Evolutionary conservation across 192 early-diverging fungal species (phyloP).

Genomic region (Backusella luteola): DNA sequence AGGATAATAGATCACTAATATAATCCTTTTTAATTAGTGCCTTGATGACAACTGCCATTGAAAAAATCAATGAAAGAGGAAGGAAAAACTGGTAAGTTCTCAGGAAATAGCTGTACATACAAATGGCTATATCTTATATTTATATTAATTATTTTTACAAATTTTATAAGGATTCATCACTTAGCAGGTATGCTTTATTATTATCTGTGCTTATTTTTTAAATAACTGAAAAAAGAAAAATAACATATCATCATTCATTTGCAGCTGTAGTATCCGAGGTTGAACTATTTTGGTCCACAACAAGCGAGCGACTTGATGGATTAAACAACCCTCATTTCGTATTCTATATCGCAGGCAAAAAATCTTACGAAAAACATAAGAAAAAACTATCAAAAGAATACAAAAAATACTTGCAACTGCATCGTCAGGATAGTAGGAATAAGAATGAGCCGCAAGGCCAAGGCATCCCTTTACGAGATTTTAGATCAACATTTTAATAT

Average conservation of each 20-base stretch:
- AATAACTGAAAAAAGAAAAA: too few relatives aligned
- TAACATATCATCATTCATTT: too few relatives aligned
- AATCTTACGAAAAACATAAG: background rate
- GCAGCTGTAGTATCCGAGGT: slow-evolving; percentile 3
- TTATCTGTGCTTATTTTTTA: too few relatives aligned
- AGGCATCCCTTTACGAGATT: too few relatives aligned
- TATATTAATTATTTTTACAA: background rate
- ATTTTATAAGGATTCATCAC: background rate
- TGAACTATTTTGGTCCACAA: slow-evolving; percentile 2
- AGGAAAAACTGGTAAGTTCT: background rate
- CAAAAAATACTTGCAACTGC: background rate
- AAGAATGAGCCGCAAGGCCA: too few relatives aligned
- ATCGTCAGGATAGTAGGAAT: too few relatives aligned
- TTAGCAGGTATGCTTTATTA: slow-evolving; percentile 13
- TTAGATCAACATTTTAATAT: too few relatives aligned
- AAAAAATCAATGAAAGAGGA: background rate
- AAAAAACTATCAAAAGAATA: background rate
- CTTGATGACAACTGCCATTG: slow-evolving; percentile 1
- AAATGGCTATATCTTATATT: too few relatives aligned
- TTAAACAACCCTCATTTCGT: slow-evolving; percentile 5
- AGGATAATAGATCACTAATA: too few relatives aligned
- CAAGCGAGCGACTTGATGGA: background rate
- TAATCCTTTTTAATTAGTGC: background rate
- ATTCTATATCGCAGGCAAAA: background rate
- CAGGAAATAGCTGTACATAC: too few relatives aligned